Evolutionary conservation across 139 green algal species (phyloP), one percentile per base, ranked within the genome.

Genomic region (Tetraselmis striata): DNA sequence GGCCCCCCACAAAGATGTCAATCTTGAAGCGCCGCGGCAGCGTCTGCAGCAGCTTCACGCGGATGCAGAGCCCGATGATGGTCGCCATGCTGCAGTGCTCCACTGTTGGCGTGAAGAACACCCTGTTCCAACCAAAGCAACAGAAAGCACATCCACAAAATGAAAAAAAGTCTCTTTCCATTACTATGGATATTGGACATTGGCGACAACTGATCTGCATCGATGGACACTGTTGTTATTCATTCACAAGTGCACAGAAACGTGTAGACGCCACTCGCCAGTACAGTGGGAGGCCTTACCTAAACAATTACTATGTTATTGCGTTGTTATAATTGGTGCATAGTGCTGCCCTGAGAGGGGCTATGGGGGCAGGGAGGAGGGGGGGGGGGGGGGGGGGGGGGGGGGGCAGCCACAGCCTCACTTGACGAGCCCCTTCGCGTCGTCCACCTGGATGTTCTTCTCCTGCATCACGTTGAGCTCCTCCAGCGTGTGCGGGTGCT

Each of bases 21-120:
- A 96, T 83, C 86, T 99, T 99, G 91, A 98, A 99, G 25, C 95
- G 83, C 1, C 78, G 31, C 1, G 95, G 97, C 80, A 99, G 89
- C 18, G 82, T 83, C 2, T 92, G 88, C 76, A 97, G 77, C 30
- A 99, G 88, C 91, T 98, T 96, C 1, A 98, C 95, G 23, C 97
- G 90, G 1, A 99, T 92, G 86, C 90, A 97, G 1, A 99, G 91
- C 0, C 97, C 97, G 30, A 99, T 99, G 23, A 99, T 91, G 0
- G 97, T 99, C 0, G 97, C 97, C 95, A 99, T 98, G 87, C 90
- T 97, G 91, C 97, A 99, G 87, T 99, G 97, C 77, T 95, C 89
- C 23, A 98, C 94, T 0, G 94, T 98, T 18, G 94, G 94, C 0
- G 93, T 98, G 88, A 98, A 97, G 26, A 85, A 82, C 24, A 98